Conservation (phyloP, 768 basidiomycete genomes). For the Steccherinum ochraceum region DNA sequence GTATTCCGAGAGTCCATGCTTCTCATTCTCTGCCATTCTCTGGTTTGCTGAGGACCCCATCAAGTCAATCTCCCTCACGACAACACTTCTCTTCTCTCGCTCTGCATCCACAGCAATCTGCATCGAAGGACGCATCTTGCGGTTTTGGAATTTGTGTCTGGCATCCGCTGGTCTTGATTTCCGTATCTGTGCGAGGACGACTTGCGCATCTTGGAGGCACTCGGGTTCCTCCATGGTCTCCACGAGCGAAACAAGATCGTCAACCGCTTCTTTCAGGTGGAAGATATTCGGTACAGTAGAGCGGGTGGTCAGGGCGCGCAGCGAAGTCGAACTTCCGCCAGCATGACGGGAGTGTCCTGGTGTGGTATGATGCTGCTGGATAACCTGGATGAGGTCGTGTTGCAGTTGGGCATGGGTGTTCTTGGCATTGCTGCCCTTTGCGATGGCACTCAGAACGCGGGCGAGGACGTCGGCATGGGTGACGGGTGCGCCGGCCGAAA, state of each 20-base stretch:
- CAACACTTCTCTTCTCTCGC: too few species aligned
- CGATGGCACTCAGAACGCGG: not conserved
- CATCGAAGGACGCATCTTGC: not conserved
- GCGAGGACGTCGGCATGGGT: not conserved
- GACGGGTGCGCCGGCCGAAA: not conserved
- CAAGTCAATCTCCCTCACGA: too few species aligned
- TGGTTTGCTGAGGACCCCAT: too few species aligned
- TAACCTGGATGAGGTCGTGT: not conserved
- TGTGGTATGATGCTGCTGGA: not conserved
- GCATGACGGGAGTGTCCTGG: too few species aligned
- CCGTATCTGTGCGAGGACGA: not conserved
- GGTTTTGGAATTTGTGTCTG: not conserved
- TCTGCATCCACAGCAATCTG: too few species aligned
- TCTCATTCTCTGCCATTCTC: too few species aligned
- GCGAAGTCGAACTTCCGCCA: too few species aligned
- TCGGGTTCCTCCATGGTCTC: not conserved
- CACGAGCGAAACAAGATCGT: not conserved
- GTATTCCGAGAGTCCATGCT: too few species aligned
- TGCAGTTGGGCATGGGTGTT: not conserved
- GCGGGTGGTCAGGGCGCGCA: not conserved
- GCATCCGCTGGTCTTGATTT: not conserved
- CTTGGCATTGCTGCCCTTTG: not conserved
- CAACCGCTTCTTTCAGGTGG: not conserved
- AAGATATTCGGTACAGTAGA: not conserved
- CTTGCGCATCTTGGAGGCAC: not conserved